Evolutionary conservation across 2,329 filamentous ascomycete species (phyloP).

Genomic region (Orbilia blumenaviensis): DNA sequence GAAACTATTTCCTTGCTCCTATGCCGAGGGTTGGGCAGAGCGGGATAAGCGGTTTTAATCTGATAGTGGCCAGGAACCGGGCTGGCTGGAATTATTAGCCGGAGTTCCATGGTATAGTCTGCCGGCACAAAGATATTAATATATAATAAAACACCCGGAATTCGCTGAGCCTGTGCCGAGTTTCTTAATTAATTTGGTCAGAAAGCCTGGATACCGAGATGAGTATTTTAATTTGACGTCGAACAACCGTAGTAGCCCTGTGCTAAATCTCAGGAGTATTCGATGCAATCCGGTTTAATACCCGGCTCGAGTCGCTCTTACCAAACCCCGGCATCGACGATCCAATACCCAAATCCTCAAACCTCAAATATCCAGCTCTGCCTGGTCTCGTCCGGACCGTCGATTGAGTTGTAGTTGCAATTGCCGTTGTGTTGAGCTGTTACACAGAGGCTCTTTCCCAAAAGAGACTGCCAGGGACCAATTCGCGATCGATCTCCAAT

Average conservation of each 20-base stretch:
- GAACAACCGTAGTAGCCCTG: background rate
- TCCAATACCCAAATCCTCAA: background rate
- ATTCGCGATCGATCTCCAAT: too few species aligned
- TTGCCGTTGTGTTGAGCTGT: slow-evolving; percentile 27
- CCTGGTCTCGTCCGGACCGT: too few species aligned
- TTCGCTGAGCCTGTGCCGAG: too few species aligned
- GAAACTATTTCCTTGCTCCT: slow-evolving; percentile 24
- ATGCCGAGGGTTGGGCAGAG: slow-evolving; percentile 10
- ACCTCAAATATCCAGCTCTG: background rate
- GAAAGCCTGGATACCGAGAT: background rate
- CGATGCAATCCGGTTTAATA: too few species aligned
- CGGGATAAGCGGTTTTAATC: background rate
- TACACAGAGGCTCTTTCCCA: slow-evolving; percentile 28
- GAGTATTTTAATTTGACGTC: too few species aligned
- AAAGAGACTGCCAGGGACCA: background rate
- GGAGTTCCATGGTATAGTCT: slow-evolving; percentile 33
- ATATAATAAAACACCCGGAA: too few species aligned
- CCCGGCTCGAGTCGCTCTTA: background rate
- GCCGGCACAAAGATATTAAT: background rate
- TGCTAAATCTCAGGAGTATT: background rate
- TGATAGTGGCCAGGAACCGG: background rate
- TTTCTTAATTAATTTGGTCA: too few species aligned
- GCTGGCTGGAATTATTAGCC: slow-evolving; percentile 26
- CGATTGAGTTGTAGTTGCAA: background rate
- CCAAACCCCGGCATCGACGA: background rate